Evolutionary conservation across 352 stramenopile species (phyloP).

Genomic region (Globisporangium sylvaticum): DNA sequence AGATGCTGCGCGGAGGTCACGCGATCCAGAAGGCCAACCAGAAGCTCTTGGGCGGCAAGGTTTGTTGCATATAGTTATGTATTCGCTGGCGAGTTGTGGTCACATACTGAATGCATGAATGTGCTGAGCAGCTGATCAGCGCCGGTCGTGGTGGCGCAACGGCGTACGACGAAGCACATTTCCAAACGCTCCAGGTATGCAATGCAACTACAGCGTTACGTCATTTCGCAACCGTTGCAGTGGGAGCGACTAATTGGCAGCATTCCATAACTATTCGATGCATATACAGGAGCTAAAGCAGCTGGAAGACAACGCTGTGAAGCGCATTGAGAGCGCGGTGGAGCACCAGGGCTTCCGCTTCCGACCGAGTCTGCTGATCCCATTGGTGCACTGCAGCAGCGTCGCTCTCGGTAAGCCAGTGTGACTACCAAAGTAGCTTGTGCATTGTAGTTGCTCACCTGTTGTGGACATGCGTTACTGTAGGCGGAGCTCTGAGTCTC

Average conservation of each 20-base stretch:
- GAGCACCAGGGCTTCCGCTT: constrained; percentile 46
- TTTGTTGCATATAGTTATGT: constrained; percentile 2
- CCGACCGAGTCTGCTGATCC: constrained; percentile 61
- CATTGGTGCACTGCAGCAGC: constrained; percentile 50
- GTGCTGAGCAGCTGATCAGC: constrained; percentile 25
- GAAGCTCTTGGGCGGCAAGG: constrained; percentile 46
- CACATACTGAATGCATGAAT: too few species aligned
- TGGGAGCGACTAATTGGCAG: background rate
- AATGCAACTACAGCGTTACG: background rate
- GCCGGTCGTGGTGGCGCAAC: constrained; percentile 29
- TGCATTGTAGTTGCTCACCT: background rate
- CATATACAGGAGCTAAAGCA: constrained; percentile 40
- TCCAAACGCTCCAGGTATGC: constrained; percentile 44
- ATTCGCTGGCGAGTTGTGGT: too few species aligned
- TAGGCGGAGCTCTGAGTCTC: constrained; percentile 39
- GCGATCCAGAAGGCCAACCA: constrained; percentile 51
- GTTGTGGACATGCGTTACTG: background rate
- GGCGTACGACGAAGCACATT: constrained; percentile 33
- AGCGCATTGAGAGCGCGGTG: constrained; percentile 46
- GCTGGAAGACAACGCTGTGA: constrained; percentile 40
- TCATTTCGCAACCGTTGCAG: background rate
- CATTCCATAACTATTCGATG: background rate
- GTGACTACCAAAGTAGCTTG: background rate
- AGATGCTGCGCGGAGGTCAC: constrained; percentile 72
- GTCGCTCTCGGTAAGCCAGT: constrained; percentile 39